Base-by-base conservation (phyloP, 2,329 filamentous ascomycete genomes). In the Ilyonectria robusta region DNA sequence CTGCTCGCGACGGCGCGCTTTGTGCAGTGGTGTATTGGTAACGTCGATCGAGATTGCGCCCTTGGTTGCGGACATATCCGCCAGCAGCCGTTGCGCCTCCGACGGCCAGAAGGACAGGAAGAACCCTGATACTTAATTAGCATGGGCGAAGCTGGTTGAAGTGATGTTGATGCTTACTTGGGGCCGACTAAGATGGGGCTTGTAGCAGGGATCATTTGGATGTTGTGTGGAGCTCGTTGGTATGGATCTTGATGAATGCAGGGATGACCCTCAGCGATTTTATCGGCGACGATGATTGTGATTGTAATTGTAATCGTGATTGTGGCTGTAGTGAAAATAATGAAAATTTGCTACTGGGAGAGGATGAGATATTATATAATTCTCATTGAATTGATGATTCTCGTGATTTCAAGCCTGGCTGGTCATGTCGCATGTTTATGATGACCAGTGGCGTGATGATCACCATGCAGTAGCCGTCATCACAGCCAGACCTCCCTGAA, bases 381-480 rank as follows among this genome's bases (percentile, higher is more conserved):
- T 19, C 19, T 26, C 33, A 21, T 46, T 7, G 3, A 50, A 57
- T 42, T 44, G 2, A 7, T 3, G 51, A 15, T 31, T 57, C 55
- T 55, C 54, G 59, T 69, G 42, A 59, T 47, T 59, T 65, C 19
- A 40, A 42, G 21, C 59, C 33, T 35, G 53, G 47, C n/a, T 42
- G 17, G 6, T 46, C 23, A 46, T 50, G 64, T 71, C 62, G 65
- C 67, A 67, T 63, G 72, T 67, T 74, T 72, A 50, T 70, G 47
- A 73, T 53, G 62, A 59, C 67, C 42, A 42, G 68, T 74, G 72
- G 72, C 65, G 67, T 72, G 72, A 74, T 69, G 47, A 71, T 74
- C 56, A 70, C 55, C 68, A 53, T 66, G 33, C 13, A 1, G 19
- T 29, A 15, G 59, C 48, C 46, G 46, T 26, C 46, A 48, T 47